Base-by-base conservation (phyloP, 257 asterid species). In the Voacanga thouarsii region DNA sequence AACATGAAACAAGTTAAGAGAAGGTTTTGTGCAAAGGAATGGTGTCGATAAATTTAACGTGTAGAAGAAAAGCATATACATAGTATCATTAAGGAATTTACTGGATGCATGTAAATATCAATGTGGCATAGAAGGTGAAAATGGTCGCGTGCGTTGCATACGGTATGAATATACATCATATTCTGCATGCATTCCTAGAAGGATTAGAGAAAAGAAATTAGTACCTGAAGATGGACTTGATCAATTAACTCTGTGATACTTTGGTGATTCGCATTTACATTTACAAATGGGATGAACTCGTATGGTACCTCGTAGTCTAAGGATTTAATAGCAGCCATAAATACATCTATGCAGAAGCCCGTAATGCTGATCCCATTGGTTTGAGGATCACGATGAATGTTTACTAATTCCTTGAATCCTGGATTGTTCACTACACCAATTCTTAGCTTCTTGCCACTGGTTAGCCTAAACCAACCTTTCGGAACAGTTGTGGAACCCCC, bases 271-370 rank as follows among this genome's bases (percentile, higher is more conserved):
- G 70, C 81, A 69, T 69, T 10, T 57, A 19, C 19, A 15, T 64
- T 15, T 33, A 49, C 19, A 50, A 73, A 86, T 4, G 86, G 85
- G 70, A 84, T 39, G 59, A 68, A 83, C 33, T 85, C 90, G 12
- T 75, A 79, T 16, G 82, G 21, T 26, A 86, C 77, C 16, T 77
- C 66, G 77, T 76, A 79, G 0, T 55, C 51, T 26, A 84, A 72
- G 75, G 78, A 60, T 2, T 30, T 63, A 41, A 87, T 69, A 64
- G 87, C 88, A 21, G 87, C 85, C 0, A 0, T 15, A 71, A 87
- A 87, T 6, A 87, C 87, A 43, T 87, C 87, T n/a, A 57, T 21
- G 64, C 86, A 86, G 47, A 78, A 82, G 24, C 92, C 92, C 0
- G 59, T 24, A 50, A 70, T 2, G 1, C 7, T 81, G 21, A 18